Evolutionary conservation across 805 yeast species (phyloP).

Genomic region (Barnettozyma botsteinii): DNA sequence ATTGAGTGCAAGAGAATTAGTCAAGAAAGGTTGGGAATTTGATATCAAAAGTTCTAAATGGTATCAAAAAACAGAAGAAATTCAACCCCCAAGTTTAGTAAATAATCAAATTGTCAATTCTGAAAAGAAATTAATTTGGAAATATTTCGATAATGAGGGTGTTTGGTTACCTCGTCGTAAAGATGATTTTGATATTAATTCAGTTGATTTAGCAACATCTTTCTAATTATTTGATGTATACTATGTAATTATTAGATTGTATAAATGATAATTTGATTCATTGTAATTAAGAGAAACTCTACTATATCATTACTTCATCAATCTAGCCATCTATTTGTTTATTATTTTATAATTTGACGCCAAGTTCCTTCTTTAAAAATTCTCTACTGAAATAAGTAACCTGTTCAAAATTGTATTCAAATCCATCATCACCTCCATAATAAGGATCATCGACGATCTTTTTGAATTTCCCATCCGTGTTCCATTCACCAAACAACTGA

Average conservation of each 20-base stretch:
- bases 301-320: not conserved
- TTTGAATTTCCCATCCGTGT: constrained; percentile 42
- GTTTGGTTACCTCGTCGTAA: constrained; percentile 59
- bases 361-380: constrained; percentile 49
- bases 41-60: constrained; percentile 72
- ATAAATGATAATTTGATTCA: no score
- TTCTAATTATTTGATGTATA: constrained; percentile 1
- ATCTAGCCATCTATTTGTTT: not conserved
- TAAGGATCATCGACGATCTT: constrained; percentile 83
- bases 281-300: no score
- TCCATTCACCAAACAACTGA: constrained; percentile 77
- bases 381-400: constrained; percentile 68
- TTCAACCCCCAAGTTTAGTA: constrained; percentile 17
- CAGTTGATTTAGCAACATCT: constrained; percentile 16
- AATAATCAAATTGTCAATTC: constrained; percentile 29
- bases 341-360: not conserved
- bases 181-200: constrained; percentile 43
- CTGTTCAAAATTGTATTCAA: constrained; percentile 73
- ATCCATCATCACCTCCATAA: constrained; percentile 82
- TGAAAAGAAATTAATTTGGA: constrained; percentile 50
- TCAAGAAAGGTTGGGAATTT: constrained; percentile 76
- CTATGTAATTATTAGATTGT: not conserved
- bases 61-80: constrained; percentile 62
- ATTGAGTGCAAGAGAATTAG: constrained; percentile 75
- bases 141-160: constrained; percentile 80